Evolutionary conservation across 352 stramenopile species (phyloP), one percentile per base, ranked within the genome.

Genomic region (Aphanomyces cochlioides): DNA sequence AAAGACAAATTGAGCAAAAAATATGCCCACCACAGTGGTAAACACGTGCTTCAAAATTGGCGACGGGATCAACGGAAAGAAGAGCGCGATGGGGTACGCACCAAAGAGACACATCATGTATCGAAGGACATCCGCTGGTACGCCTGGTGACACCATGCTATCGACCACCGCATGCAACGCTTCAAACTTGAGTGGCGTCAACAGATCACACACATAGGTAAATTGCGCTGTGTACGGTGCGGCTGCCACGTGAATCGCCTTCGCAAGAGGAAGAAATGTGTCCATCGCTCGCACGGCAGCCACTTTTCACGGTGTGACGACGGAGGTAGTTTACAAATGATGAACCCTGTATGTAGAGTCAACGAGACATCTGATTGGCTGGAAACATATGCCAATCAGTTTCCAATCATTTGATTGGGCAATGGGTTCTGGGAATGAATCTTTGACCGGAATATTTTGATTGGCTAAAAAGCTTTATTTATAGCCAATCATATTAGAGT

Each of bases 1-100:
- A 72, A 96, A 80, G 15, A 97, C 96, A 73, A 97, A 98, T 75
- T 99, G 95, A 15, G 97, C 90, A 19, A 98, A 82, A 57, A 88
- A 93, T 12, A 97, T 79, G 47, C 96, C 96, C n/a, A 98, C 79
- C 19, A 93, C 59, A 40, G 98, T 89, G 69, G 93, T 90, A 73
- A 98, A 93, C 7, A 92, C 17, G 73, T 99, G 94, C 80, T 98
- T 98, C 43, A 89, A 65, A 21, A 84, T 87, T 17, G 88, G 79
- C 53, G 84, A 84, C 0, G 92, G 92, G 37, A 98, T 82, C 28
- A 82, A 72, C 36, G 85, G 83, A 78, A 98, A 96, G 53, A 98
- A 81, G 47, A 95, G 71, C 15, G 90, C 92, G 6, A 98, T 79
- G 41, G 95, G 95, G 73, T 98, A 98, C 69, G 89, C 96, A 12